These are phyloP conservation scores for Petunia secreta DNA, from an alignment of 257 asterid species.

Conservation along the genomic window DNA sequence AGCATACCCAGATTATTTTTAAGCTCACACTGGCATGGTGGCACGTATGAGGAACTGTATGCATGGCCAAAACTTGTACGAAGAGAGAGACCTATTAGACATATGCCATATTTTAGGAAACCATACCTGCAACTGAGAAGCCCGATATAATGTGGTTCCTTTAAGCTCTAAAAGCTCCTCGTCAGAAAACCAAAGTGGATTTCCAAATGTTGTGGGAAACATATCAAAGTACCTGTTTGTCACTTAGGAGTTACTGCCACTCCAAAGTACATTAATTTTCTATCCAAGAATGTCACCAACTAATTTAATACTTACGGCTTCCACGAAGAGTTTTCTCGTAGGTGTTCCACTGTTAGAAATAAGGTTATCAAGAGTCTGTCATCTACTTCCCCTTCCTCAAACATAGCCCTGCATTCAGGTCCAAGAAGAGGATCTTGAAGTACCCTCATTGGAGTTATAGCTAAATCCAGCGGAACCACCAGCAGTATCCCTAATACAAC, in stretches of 20 bases:
- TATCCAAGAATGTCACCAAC: neutral
- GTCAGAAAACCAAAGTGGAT: constrained; percentile 87
- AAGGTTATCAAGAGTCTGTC: constrained; percentile 80
- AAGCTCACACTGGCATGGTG: constrained; percentile 2
- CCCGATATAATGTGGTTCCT: constrained; percentile 83
- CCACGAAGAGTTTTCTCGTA: constrained; percentile 78
- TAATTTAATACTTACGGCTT: constrained; percentile 67
- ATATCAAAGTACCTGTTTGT: constrained; percentile 75
- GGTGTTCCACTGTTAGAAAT: constrained; percentile 83
- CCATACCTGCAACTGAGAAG: constrained; percentile 79
- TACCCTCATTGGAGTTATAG: constrained; percentile 94
- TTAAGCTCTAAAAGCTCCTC: constrained; percentile 84
- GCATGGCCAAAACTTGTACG: neutral
- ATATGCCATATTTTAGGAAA: constrained; percentile 10
- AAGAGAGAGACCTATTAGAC: neutral
- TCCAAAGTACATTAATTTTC: neutral
- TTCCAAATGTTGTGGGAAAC: constrained; percentile 86
- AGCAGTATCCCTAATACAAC: constrained; percentile 53
- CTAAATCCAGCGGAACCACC: constrained; percentile 85
- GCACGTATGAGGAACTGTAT: neutral
- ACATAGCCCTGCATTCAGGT: constrained; percentile 83
- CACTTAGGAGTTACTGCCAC: constrained; percentile 7
- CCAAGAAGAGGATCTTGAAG: constrained; percentile 87
- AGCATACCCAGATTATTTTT: constrained; percentile 5
- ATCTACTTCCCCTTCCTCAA: constrained; percentile 76